These are phyloP conservation scores for Hirschfeldia incana DNA, from an alignment of 345 rosid species.

Conservation along the genomic window DNA sequence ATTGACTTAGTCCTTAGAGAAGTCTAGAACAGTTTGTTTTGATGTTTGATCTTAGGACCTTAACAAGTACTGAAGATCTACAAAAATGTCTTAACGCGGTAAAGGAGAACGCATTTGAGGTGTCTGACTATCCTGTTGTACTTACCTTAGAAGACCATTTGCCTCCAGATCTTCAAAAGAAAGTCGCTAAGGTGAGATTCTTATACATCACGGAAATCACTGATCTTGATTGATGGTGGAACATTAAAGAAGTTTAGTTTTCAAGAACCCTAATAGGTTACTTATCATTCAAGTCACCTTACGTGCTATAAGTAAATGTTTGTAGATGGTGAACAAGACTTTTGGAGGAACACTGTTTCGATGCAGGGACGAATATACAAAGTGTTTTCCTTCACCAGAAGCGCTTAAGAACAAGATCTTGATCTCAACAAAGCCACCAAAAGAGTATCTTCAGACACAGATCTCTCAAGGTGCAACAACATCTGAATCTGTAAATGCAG, in stretches of 20 bases:
- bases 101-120: conserved; percentile 58
- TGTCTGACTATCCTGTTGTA: conserved; percentile 77
- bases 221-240: not conserved
- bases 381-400: conserved; percentile 72
- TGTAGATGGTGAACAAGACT: conserved; percentile 57
- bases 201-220: not conserved
- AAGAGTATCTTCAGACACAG: conserved; percentile 56
- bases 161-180: conserved; percentile 55
- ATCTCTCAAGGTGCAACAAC: conserved; percentile 24
- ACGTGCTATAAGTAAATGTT: not conserved
- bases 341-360: conserved; percentile 51
- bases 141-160: conserved; percentile 88
- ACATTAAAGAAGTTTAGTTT: not conserved
- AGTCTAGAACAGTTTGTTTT: not conserved
- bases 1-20: not conserved
- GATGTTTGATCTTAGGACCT: conserved; percentile 44
- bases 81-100: conserved; percentile 59
- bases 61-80: conserved; percentile 63
- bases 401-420: conserved; percentile 55
- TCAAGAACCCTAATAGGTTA: not conserved
- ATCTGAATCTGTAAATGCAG: conserved; percentile 32
- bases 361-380: conserved; percentile 38
- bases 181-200: conserved; percentile 61
- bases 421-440: conserved; percentile 90
- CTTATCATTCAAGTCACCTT: not conserved